These are phyloP conservation scores for Trypanosoma melophagium DNA, from an alignment of 208 protist genomes.

Conservation along the genomic window DNA sequence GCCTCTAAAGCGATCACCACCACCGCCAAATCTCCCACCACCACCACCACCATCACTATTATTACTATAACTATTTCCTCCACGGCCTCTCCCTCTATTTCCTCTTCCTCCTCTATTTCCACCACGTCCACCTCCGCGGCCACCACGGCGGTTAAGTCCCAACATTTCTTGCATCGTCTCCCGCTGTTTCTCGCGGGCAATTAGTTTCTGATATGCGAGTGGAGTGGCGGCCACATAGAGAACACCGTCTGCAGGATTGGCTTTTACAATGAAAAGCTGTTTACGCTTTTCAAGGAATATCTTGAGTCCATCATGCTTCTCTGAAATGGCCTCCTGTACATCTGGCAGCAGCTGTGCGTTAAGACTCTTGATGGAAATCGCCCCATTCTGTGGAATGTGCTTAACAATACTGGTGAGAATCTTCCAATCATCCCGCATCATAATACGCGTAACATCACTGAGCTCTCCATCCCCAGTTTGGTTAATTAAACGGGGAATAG, in stretches of 20 bases:
- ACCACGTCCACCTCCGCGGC: not conserved
- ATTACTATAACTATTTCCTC: conserved; percentile 25
- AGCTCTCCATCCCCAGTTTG: conserved; percentile 59
- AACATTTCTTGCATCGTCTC: conserved; percentile 77
- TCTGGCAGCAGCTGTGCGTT: conserved; percentile 41
- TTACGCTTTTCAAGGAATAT: conserved; percentile 67
- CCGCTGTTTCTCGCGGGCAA: conserved; percentile 48
- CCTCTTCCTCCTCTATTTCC: conserved; percentile 19
- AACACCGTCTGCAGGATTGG: conserved; percentile 42
- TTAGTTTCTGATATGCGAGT: conserved; percentile 56
- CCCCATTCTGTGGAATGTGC: conserved; percentile 52
- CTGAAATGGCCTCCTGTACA: conserved; percentile 78
- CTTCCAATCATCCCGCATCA: conserved; percentile 70
- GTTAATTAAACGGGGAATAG: conserved; percentile 29
- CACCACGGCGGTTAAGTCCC: conserved; percentile 36
- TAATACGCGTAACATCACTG: conserved; percentile 40
- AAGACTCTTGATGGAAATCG: conserved; percentile 72
- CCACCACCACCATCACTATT: conserved; percentile 8
- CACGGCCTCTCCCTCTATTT: conserved; percentile 16
- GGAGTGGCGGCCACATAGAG: conserved; percentile 70
- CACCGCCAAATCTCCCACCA: conserved; percentile 17
- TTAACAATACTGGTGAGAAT: conserved; percentile 58
- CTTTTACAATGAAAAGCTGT: conserved; percentile 75
- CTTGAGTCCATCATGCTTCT: conserved; percentile 67
- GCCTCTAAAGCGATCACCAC: conserved; percentile 6